Percentiles rank a stretch among this genome's conserved stretches.
phyloP scores from a whole-genome alignment of 805 yeast species.

The Hanseniaspora pseudoguilliermondii region DNA sequence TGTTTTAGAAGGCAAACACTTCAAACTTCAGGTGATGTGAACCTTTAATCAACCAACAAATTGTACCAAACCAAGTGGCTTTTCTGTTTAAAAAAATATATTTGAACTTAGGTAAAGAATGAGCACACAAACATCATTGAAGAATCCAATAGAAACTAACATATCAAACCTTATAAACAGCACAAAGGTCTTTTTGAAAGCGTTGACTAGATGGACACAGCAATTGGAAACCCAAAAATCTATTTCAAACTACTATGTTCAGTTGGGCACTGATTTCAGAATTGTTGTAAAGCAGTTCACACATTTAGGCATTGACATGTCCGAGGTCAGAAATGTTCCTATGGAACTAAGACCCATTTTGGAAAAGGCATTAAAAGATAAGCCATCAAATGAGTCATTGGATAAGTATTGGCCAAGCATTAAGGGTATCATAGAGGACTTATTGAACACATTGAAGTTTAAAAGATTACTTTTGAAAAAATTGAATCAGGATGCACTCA shows the following conservation, averaged over 20 bases:
- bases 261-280: constrained; percentile 85
- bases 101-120: constrained; percentile 10
- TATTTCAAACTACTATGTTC: constrained; percentile 84
- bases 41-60: too few species aligned
- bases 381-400: constrained; percentile 69
- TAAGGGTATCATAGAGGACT: constrained; percentile 68
- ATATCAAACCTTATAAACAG: constrained; percentile 70
- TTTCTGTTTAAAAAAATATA: too few species aligned
- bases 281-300: constrained; percentile 70
- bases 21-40: too few species aligned
- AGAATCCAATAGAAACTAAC: constrained; percentile 57
- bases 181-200: constrained; percentile 76
- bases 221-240: constrained; percentile 64
- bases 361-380: constrained; percentile 75
- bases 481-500: constrained; percentile 11
- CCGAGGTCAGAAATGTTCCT: constrained; percentile 86
- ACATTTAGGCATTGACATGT: constrained; percentile 63
- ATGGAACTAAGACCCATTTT: constrained; percentile 61
- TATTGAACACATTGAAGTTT: constrained; percentile 64
- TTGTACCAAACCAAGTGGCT: too few species aligned
- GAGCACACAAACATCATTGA: neutral
- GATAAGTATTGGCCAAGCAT: constrained; percentile 74
- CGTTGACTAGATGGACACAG: constrained; percentile 81
- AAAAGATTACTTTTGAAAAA: constrained; percentile 46
- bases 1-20: too few species aligned